Evolutionary conservation across 1,284 basidiomycete species (phyloP), one percentile per base, ranked within the genome.

Genomic region (Tilletiopsis washingtonensis): DNA sequence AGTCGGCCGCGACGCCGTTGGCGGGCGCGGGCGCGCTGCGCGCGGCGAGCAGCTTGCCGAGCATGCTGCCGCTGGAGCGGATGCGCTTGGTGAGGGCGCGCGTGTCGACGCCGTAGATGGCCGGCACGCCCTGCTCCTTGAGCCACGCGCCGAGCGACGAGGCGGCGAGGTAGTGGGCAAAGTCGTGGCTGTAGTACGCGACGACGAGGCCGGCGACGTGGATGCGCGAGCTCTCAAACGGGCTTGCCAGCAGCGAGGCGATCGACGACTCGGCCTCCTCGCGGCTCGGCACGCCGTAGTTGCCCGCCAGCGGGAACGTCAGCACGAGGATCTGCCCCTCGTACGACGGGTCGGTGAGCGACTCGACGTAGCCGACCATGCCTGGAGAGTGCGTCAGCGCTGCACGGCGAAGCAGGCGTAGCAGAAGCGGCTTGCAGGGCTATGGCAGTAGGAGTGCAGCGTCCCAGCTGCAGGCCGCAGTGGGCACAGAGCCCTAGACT

Each of bases 281-380:
- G 38, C 91, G 83, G 57, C 80, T 80, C 48, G 94, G 94, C n/a
- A 98, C 91, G 75, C 94, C 94, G 73, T 99, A 99, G 76, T 97
- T 97, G 49, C 94, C 94, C 62, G 97, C 80, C 64, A 99, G 80
- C 4, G 94, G 94, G 77, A 96, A 98, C 4, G 94, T 98, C 62
- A 98, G 81, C 55, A 98, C 84, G 54, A 99, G 84, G 71, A 99
- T 98, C 76, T 98, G 94, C 45, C 91, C 91, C 75, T 93, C 85
- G 77, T 98, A 99, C 2, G 94, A 98, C 15, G 94, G 94, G 75
- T 98, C 94, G 44, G 94, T 99, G 59, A 98, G 79, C 15, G 94
- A 97, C 74, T 98, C 94, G 54, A 91, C 91, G 76, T 98, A 98
- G 41, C 94, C 94, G 56, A 98, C 91, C 93, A 99, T 71, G 44